Base-by-base conservation (phyloP, 2,329 filamentous ascomycete genomes). In the Chrysoporthe puriensis region DNA sequence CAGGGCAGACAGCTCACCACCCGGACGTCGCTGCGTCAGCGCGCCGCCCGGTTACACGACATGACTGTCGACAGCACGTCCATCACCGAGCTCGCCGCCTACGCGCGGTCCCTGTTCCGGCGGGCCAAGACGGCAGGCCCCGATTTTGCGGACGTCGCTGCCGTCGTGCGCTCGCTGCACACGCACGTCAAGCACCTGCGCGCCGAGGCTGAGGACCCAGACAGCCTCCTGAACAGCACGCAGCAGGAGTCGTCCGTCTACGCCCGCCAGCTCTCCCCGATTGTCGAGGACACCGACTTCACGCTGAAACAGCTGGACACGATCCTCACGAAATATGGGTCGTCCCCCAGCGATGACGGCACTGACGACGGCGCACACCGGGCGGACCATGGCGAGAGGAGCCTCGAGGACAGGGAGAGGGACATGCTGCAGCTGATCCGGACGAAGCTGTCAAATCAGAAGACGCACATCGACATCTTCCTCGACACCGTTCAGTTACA, bases 401-500 rank as follows among this genome's bases (percentile, higher is more conserved):
- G 57, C 18, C 75, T 74, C 50, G 79, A 78, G 34, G 78, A 77
- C 60, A 75, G 78, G 13, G 78, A 81, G 64, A 73, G 75, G 40
- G 78, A 79, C 46, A 79, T 76, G 74, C 75, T 86, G 44, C 78
- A 77, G 6, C 73, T 83, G 64, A 78, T 84, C 65, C 77, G 78
- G 56, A 75, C 76, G 50, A 84, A 84, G 72, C 78, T 90, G 58
- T 78, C 79, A 9, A 81, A 81, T 68, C 84, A 88, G 68, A 86
- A 83, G 73, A 80, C 81, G 5, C 83, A 79, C 50, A 80, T 90
- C 59, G 84, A 85, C 64, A 77, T 83, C 72, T 87, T 89, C 69
- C 80, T 90, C 21, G 84, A 89, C 71, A 84, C 83, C 0, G 80
- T 89, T 21, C 86, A 88, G 73, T 73, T 87, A 56, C 81, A 84